A percentile compares a stretch with the other conserved stretches of the same genome.
phyloP scores from a whole-genome alignment of 176 grass and related monocot genomes.

The Zoysia pacifica region DNA sequence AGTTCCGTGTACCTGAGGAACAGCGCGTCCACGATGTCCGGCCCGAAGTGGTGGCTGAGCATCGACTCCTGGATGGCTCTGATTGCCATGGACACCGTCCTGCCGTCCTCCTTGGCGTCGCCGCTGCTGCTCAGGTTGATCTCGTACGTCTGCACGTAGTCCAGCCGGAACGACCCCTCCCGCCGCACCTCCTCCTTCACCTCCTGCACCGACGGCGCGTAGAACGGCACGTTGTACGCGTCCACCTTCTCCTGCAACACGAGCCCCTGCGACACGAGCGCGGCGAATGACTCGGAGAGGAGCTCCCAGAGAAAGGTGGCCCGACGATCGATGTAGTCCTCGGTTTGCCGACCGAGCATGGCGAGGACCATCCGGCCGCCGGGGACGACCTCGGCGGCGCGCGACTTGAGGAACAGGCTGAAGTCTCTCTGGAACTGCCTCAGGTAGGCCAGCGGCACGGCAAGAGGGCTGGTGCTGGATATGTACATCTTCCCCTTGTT shows the following conservation, averaged over 20 bases:
- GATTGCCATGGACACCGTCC: conserved; percentile 73
- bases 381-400: conserved; percentile 63
- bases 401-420: conserved; percentile 70
- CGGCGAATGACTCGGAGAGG: conserved; percentile 72
- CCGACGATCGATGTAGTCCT: conserved; percentile 49
- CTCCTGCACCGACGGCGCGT: conserved; percentile 73
- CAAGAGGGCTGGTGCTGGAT: conserved; percentile 62
- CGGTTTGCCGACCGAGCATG: conserved; percentile 74
- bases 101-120: conserved; percentile 78
- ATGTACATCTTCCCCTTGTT: conserved; percentile 93
- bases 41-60: conserved; percentile 88
- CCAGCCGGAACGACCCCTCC: conserved; percentile 82
- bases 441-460: conserved; percentile 58
- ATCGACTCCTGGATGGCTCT: conserved; percentile 94
- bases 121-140: conserved; percentile 75
- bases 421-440: conserved; percentile 93
- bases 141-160: conserved; percentile 76
- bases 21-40: conserved; percentile 62
- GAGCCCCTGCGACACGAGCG: conserved; percentile 62
- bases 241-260: conserved; percentile 80
- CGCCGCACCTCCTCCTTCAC: conserved; percentile 67
- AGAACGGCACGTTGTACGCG: conserved; percentile 89
- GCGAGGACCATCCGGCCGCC: conserved; percentile 78
- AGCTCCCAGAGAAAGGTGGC: conserved; percentile 81
- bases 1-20: conserved; percentile 70